These are phyloP conservation scores for Cantharellus cinnabarinus DNA, from an alignment of 768 basidiomycete species.

Conservation along the genomic window DNA sequence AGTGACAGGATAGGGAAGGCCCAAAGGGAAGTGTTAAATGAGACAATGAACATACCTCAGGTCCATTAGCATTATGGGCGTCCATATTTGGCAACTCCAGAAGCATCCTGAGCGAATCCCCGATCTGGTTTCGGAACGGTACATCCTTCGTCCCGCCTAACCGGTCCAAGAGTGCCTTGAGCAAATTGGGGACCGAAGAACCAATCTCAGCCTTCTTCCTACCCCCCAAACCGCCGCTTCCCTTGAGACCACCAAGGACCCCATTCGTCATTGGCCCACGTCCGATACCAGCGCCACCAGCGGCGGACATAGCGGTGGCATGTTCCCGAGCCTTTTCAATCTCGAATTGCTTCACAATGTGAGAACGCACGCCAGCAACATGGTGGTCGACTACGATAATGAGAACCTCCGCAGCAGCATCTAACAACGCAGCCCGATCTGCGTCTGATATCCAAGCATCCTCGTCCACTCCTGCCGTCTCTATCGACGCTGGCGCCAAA, in stretches of 20 bases:
- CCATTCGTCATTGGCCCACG: background rate
- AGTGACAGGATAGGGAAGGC: too few species aligned
- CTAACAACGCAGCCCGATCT: constrained; percentile 38
- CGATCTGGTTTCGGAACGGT: constrained; percentile 77
- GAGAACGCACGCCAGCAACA: constrained; percentile 61
- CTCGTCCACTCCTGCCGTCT: background rate
- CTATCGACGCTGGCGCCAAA: background rate
- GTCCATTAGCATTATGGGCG: constrained; percentile 9
- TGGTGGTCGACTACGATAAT: constrained; percentile 79
- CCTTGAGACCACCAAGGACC: background rate
- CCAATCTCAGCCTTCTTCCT: constrained; percentile 3
- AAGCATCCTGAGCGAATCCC: constrained; percentile 67
- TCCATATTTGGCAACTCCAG: constrained; percentile 46
- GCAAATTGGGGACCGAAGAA: constrained; percentile 1
- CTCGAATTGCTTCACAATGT: constrained; percentile 61
- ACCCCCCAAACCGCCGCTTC: background rate
- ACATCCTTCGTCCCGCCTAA: constrained; percentile 28
- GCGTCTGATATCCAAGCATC: constrained; percentile 24
- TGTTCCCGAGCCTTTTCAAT: constrained; percentile 15
- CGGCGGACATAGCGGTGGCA: constrained; percentile 8
- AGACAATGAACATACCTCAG: constrained; percentile 1
- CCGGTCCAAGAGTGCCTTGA: constrained; percentile 3
- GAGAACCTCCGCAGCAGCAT: constrained; percentile 71
- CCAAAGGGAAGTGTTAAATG: too few species aligned
- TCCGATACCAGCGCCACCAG: background rate